Conservation (phyloP, 2,329 filamentous ascomycete species). For the Coniella lustricola region DNA sequence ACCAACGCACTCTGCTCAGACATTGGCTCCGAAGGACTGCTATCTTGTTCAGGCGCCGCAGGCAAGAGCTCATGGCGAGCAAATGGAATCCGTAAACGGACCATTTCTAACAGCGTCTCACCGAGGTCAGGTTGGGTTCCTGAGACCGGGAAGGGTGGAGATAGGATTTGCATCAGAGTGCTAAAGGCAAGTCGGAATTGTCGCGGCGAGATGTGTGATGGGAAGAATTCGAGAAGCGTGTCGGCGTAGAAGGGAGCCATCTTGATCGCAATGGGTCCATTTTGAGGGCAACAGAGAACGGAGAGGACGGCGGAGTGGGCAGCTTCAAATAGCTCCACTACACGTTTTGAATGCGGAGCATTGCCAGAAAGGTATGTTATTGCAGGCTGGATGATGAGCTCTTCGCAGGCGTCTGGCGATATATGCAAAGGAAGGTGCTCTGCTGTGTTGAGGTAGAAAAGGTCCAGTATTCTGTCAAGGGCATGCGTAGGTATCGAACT, state of each 20-base stretch:
- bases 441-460: slow-evolving; percentile 81
- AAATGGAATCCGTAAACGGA: slow-evolving; percentile 57
- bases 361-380: slow-evolving; percentile 59
- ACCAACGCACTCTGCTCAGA: slow-evolving; percentile 75
- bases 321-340: slow-evolving; percentile 68
- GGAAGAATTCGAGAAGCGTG: slow-evolving; percentile 73
- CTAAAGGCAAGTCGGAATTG: slow-evolving; percentile 88
- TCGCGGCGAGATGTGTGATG: slow-evolving; percentile 66
- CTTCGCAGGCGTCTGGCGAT: slow-evolving; percentile 59
- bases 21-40: slow-evolving; percentile 30
- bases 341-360: slow-evolving; percentile 36
- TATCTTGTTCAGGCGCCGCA: slow-evolving; percentile 30
- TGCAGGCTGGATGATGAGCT: slow-evolving; percentile 66
- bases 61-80: slow-evolving; percentile 37
- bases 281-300: slow-evolving; percentile 72
- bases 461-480: slow-evolving; percentile 65
- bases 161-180: slow-evolving; percentile 73
- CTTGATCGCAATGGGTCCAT: slow-evolving; percentile 60
- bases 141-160: slow-evolving; percentile 70
- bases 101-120: slow-evolving; percentile 72
- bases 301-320: slow-evolving; percentile 78
- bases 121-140: slow-evolving; percentile 70
- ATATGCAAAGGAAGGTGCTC: slow-evolving; percentile 75
- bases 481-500: slow-evolving; percentile 55
- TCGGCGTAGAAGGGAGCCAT: slow-evolving; percentile 80